Percentiles rank a stretch among this genome's conserved stretches.
Evolutionary conservation across 192 early-diverging fungal species (phyloP).

Genomic region (Coemansia sp.): DNA sequence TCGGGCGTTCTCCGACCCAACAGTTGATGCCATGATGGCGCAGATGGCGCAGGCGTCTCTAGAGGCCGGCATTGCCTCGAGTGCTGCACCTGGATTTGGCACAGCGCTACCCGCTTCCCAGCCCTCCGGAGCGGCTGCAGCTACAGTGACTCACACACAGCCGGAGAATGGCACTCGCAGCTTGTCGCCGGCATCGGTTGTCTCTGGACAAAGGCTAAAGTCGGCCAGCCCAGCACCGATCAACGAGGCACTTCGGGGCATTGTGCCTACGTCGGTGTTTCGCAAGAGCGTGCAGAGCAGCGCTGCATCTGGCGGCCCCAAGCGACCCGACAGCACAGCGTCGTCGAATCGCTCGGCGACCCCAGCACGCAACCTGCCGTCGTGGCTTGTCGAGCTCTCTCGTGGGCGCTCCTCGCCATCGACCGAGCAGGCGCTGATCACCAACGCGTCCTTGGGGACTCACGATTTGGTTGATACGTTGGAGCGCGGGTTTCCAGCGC

Average conservation of each 20-base stretch:
- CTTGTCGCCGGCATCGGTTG: not conserved
- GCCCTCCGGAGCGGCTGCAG: not conserved
- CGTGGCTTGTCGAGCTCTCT: constrained; percentile 51
- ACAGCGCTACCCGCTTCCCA: not conserved
- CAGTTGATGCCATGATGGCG: constrained; percentile 7
- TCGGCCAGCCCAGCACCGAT: constrained; percentile 42
- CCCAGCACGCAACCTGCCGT: constrained; percentile 42
- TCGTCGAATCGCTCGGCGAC: constrained; percentile 37
- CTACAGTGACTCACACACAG: not conserved
- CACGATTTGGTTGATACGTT: constrained; percentile 40
- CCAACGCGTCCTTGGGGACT: constrained; percentile 28
- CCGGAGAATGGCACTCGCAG: not conserved
- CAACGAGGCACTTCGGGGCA: constrained; percentile 50
- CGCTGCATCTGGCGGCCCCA: constrained; percentile 7
- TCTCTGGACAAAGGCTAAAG: constrained; percentile 14
- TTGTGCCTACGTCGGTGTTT: constrained; percentile 53
- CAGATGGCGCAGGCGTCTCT: constrained; percentile 2
- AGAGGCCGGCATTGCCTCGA: not conserved
- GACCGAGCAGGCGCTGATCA: not conserved
- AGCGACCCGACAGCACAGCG: constrained; percentile 24
- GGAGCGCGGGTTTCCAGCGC: constrained; percentile 44
- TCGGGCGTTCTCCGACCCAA: constrained; percentile 5
- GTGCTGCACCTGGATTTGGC: not conserved
- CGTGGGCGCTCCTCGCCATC: constrained; percentile 33
- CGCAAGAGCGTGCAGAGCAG: constrained; percentile 42